Base-by-base conservation (phyloP, 805 yeast species). In the Candida taoyuanica region DNA sequence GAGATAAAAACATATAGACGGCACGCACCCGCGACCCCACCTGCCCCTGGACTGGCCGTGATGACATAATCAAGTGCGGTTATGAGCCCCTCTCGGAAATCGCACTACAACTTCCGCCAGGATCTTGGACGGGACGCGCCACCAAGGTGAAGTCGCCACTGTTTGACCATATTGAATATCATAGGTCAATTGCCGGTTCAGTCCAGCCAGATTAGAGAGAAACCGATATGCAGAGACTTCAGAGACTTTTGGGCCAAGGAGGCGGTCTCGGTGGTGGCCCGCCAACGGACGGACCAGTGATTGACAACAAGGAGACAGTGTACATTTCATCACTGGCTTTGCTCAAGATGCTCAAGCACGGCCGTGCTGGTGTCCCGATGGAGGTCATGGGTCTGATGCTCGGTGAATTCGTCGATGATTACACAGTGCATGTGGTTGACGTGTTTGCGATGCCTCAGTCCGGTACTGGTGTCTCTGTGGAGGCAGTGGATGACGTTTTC, bases 401-500 rank as follows among this genome's bases (percentile, higher is more conserved):
- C 45, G 99, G 99, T 32, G 97, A 91, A 52, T 91, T 93, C 64
- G 93, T 93, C 19, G 98, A 93, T 61, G 98, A 93, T 45, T 91
- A 84, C 63, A 93, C 98, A 1, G 93, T 93, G 27, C 95, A 89
- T 53, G 99, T 93, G 28, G 87, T 87, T 39, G 99, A 93, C 59
- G 98, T 94, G 36, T 93, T 93, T 71, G 98, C 98, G 39, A 93
- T 93, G 99, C 99, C 99, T 15, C 98, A 93, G 67, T 78, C 88
- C 33, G 95, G 96, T 57, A 93, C 99, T 8, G 99, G 98, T 43
- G 98, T 94, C 15, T 84, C 95, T 42, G 99, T 93, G 42, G 98
- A 93, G 62, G 98, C 99, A 2, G 98, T 93, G 24, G 99, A 94
- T 62, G 98, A 94, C 61, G 98, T 94, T 35, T 93, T 93, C 68